These are phyloP conservation scores for Lunularia cruciata DNA, from an alignment of 225 moss, liverwort and hornwort species.

Conservation along the genomic window DNA sequence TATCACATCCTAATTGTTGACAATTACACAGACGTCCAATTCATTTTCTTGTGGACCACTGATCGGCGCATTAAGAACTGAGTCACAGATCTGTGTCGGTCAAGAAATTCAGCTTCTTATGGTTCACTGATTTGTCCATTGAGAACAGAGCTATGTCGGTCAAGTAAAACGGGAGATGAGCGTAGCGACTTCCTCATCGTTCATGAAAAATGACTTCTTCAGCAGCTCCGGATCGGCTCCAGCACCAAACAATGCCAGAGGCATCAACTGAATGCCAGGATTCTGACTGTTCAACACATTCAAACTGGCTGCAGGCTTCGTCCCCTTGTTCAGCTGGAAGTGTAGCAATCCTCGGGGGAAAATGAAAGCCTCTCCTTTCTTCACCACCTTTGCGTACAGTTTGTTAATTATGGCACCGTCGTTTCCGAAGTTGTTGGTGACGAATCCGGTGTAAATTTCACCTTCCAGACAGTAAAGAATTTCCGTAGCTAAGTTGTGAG, in stretches of 20 bases:
- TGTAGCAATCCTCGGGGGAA: background rate
- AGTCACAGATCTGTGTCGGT: too few relatives aligned
- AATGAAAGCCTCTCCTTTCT: conserved; percentile 5
- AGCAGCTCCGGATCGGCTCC: conserved; percentile 10
- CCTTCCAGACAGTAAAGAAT: background rate
- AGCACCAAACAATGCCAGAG: conserved; percentile 9
- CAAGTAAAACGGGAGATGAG: too few relatives aligned
- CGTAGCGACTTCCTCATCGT: background rate
- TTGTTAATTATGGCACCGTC: background rate
- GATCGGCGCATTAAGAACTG: too few relatives aligned
- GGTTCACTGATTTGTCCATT: too few relatives aligned
- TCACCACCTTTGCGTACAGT: background rate
- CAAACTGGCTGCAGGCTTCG: conserved; percentile 11
- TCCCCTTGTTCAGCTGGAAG: conserved; percentile 18
- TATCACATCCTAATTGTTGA: too few relatives aligned
- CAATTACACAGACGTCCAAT: too few relatives aligned
- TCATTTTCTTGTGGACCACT: too few relatives aligned
- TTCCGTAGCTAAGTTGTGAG: background rate
- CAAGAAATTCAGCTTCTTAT: too few relatives aligned
- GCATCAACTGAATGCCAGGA: conserved; percentile 26
- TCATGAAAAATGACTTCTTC: conserved; percentile 13
- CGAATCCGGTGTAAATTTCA: background rate
- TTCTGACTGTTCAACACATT: conserved; percentile 30
- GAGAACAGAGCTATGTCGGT: too few relatives aligned
- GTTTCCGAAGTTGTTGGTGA: conserved; percentile 3